phyloP scores from a whole-genome alignment of 441 rosid species.

The Viola pubescens region DNA sequence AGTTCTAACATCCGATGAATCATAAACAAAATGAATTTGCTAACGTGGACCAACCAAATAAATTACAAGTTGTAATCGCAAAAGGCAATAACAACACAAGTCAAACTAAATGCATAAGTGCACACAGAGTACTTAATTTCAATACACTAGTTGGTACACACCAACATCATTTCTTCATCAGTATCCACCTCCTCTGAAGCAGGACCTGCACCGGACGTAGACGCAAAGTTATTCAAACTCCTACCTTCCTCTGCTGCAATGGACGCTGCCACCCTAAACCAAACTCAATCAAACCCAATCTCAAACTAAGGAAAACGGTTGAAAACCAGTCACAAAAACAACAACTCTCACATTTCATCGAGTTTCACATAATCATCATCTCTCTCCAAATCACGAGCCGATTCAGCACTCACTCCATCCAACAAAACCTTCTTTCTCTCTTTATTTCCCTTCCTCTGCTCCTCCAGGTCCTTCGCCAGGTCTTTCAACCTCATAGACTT shows the following conservation, averaged over 20 bases:
- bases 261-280: conserved; percentile 56
- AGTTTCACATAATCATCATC: conserved; percentile 20
- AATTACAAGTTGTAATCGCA: too few relatives aligned
- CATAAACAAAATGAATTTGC: too few relatives aligned
- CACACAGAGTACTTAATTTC: too few relatives aligned
- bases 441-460: conserved; percentile 41
- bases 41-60: too few relatives aligned
- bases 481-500: conserved; percentile 75
- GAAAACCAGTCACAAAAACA: conserved; percentile 1
- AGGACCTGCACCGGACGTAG: conserved; percentile 37
- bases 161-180: conserved; percentile 66
- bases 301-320: conserved; percentile 7
- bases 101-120: too few relatives aligned
- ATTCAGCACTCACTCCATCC: conserved; percentile 11
- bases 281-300: conserved; percentile 23
- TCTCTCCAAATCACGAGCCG: conserved; percentile 3
- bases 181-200: conserved; percentile 21
- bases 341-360: conserved; percentile 50
- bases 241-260: conserved; percentile 61
- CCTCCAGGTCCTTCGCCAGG: conserved; percentile 60
- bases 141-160: conserved; percentile 11
- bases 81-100: too few relatives aligned
- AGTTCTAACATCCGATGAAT: too few relatives aligned
- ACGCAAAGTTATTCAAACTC: conserved; percentile 27
- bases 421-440: conserved; percentile 37